A percentile compares a stretch with the other conserved stretches of the same genome.
Conservation (phyloP, 495 filamentous ascomycete species). For the Clavariopsis aquatica region DNA sequence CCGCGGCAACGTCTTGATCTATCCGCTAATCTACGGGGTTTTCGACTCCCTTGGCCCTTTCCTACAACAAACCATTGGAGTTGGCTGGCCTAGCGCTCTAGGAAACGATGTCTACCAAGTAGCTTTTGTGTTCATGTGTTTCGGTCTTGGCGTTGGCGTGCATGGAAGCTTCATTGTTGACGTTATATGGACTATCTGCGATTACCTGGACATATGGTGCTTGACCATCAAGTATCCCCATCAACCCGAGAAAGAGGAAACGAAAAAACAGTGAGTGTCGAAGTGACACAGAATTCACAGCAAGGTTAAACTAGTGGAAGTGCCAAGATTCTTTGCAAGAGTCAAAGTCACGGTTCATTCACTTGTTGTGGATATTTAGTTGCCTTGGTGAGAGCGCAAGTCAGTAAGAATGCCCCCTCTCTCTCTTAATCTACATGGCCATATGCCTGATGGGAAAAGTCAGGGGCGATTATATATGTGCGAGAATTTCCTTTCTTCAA, state of each 20-base stretch:
- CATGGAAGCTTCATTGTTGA: constrained; percentile 96
- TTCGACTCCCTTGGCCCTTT: constrained; percentile 74
- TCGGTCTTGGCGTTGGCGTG: constrained; percentile 78
- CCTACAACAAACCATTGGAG: constrained; percentile 57
- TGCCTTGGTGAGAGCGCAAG: neutral
- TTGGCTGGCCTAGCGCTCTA: constrained; percentile 79
- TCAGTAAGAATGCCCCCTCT: neutral
- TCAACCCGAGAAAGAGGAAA: constrained; percentile 8
- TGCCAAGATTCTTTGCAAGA: neutral
- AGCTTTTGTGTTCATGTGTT: constrained; percentile 78
- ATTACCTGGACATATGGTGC: constrained; percentile 97
- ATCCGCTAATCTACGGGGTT: constrained; percentile 68
- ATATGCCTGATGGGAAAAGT: neutral
- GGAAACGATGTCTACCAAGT: constrained; percentile 76
- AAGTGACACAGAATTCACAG: no score
- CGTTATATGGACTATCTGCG: constrained; percentile 94
- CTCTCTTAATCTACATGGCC: neutral
- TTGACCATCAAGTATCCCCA: constrained; percentile 84
- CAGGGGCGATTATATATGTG: neutral
- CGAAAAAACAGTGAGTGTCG: constrained; percentile 6
- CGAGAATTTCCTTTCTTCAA: neutral
- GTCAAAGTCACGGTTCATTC: neutral
- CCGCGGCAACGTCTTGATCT: constrained; percentile 76
- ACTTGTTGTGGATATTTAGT: neutral
- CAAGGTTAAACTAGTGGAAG: neutral